phyloP scores from a whole-genome alignment of 306 rosid genomes.

The Urtica urens region DNA sequence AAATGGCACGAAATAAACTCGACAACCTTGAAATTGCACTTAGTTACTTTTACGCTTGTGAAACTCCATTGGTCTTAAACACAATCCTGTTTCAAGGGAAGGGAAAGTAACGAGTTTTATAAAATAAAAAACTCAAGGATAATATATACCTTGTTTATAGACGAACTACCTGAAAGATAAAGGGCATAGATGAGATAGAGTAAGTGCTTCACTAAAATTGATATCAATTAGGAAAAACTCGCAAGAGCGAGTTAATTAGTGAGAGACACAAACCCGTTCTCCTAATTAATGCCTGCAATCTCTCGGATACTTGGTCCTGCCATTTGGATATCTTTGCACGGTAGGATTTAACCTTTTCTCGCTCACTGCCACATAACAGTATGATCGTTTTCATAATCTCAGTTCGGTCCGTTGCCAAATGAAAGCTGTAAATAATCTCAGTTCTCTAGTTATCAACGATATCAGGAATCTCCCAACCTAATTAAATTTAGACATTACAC shows the following conservation, averaged over 20 bases:
- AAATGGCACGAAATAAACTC: background rate
- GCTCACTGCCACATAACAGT: slow-evolving; percentile 57
- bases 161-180: slow-evolving; percentile 50
- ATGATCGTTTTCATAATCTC: too few relatives aligned
- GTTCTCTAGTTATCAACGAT: too few relatives aligned
- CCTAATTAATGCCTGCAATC: slow-evolving; percentile 57
- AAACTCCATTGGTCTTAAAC: background rate
- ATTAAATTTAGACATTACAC: too few relatives aligned
- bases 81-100: background rate
- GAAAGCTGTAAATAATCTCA: too few relatives aligned
- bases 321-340: slow-evolving; percentile 82
- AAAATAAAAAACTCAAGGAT: background rate
- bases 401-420: too few relatives aligned
- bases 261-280: slow-evolving; percentile 54
- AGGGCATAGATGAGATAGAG: slow-evolving; percentile 9
- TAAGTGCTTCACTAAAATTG: slow-evolving; percentile 11
- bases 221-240: slow-evolving; percentile 1
- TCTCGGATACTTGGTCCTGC: slow-evolving; percentile 83
- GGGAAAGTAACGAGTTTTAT: background rate
- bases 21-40: background rate
- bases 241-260: slow-evolving; percentile 6
- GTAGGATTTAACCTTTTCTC: slow-evolving; percentile 66
- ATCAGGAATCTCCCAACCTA: too few relatives aligned
- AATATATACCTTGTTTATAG: slow-evolving; percentile 44
- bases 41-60: background rate